Base-by-base conservation (phyloP, 2,329 filamentous ascomycete species). In the Gnomoniopsis smithogilvyi region DNA sequence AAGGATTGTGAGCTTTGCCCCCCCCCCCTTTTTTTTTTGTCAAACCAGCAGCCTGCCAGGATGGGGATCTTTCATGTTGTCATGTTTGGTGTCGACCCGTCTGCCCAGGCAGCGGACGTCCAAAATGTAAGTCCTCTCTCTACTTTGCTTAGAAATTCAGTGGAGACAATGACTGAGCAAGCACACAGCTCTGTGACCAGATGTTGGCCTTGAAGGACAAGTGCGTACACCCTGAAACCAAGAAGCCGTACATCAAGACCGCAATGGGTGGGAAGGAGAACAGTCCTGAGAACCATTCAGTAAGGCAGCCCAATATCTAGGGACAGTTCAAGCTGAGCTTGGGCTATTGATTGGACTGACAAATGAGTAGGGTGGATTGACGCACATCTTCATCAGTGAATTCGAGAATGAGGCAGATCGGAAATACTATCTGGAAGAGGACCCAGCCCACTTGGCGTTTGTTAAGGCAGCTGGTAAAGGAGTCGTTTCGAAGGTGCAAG, bases 41-140 rank as follows among this genome's bases (percentile, higher is more conserved):
- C 4, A 30, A 30, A 30, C 26, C 26, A 30, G 26, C 26, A n/a
- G n/a, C n/a, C n/a, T 12, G 2, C n/a, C 2, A 62, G 26, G 3
- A 89, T 89, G 86, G 68, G 84, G 0, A 78, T 90, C 64, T 76
- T 83, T n/a, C 88, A 91, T 68, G 80, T 90, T 53, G 87, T 91
- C 3, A 75, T 89, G 26, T 87, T 90, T 66, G 78, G 84, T 62
- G 89, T 89, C 76, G 86, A 87, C 67, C 70, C 81, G 0, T 73
- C 74, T 0, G 70, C 77, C 1, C 74, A 75, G 1, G 64, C 76
- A 1, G 78, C 79, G 17, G 75, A 81, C 34, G 74, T 89, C 8
- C 74, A 82, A 64, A 78, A 83, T 65, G 88, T 88, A 72, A 49
- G 78, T 72, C 34, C 48, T 30, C 21, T 15, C 14, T 11, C 45